Evolutionary conservation across 73 alveolate species (phyloP), one percentile per base, ranked within the genome.

Genomic region (Tetrahymena thermophila): DNA sequence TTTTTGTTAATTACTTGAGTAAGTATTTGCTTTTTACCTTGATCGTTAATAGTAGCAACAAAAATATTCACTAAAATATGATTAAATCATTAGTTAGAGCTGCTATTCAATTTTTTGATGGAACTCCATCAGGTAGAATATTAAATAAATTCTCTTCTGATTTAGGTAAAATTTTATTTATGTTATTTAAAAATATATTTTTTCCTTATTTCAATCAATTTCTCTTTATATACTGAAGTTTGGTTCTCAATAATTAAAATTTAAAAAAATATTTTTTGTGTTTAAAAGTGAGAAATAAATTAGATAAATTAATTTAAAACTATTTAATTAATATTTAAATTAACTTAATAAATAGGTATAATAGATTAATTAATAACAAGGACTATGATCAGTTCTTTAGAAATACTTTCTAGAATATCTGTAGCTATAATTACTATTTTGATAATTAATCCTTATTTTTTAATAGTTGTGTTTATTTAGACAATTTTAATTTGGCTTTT

Each of bases 111-210:
- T 96, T 58, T 85, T 96, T 94, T 93, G 98, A 96, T 56, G 34
- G 93, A 3, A 96, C 94, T 44, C 98, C 98, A 35, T 55, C 94
- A 16, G 98, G 98, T 16, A 85, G 97, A 93, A 96, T 95, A 3
- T 25, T 95, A 37, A 95, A 96, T 19, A 94, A 97, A 94, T 96
- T 96, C 44, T 95, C 98, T 35, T 56, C 94, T 43, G 98, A 96
- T 94, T 57, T 94, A 94, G 31, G 85, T 58, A 58, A 4, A 2
- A 1, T 15, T 58, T 58, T 23, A 58, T 6, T 17, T 14, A 11
- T 14, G 2, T 44, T 7, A 44, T 4, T 44, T 4, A 44, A 44
- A 44, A 44, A 9, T 42, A n/a, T n/a, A n/a, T n/a, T n/a, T n/a
- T n/a, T n/a, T n/a, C n/a, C n/a, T n/a, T n/a, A n/a, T n/a, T n/a